Evolutionary conservation across 176 grass and related monocot genomes (phyloP).

Genomic region (Melocanna baccifera): DNA sequence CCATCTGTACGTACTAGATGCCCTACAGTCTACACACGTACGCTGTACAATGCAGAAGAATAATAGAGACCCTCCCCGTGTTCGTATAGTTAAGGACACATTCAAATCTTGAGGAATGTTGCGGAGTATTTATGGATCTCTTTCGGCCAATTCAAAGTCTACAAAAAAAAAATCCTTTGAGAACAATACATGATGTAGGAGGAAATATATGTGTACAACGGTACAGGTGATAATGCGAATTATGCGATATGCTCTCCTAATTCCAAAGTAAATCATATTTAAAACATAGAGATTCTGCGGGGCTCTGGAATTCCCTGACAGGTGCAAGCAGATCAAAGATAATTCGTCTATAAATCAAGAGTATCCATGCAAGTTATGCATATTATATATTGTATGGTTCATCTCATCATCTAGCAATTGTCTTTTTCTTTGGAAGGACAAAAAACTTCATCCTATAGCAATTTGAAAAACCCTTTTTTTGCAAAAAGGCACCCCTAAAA

Average conservation of each 20-base stretch:
- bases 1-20: background rate
- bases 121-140: background rate
- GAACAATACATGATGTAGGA: too few species aligned
- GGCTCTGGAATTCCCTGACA: too few species aligned
- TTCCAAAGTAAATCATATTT: too few species aligned
- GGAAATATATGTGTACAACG: too few species aligned
- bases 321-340: too few species aligned
- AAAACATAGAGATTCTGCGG: too few species aligned
- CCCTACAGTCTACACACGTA: background rate
- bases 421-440: background rate
- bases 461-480: too few species aligned
- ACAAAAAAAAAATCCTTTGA: too few species aligned
- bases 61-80: background rate
- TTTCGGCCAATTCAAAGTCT: background rate
- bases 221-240: too few species aligned
- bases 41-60: background rate
- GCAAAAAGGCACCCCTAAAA: background rate
- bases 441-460: background rate
- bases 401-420: background rate
- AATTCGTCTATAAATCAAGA: too few species aligned
- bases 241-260: too few species aligned
- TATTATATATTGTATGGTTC: background rate
- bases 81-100: background rate
- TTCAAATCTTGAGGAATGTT: background rate
- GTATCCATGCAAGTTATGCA: too few species aligned